Evolutionary conservation across 2,329 filamentous ascomycete species (phyloP).

Genomic region (Stenocarpella maydis): DNA sequence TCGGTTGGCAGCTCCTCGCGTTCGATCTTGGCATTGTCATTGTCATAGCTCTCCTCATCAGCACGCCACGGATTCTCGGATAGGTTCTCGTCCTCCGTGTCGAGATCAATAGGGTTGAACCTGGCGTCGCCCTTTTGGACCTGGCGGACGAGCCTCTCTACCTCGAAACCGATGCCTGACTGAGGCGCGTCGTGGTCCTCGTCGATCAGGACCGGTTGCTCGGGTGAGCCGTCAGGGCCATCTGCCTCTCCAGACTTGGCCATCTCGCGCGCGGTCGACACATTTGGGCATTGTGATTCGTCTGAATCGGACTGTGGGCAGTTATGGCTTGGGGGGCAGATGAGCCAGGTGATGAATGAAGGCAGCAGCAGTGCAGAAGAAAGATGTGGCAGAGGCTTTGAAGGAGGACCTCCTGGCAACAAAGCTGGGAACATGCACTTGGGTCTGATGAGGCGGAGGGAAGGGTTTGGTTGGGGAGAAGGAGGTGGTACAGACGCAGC

Average conservation of each 20-base stretch:
- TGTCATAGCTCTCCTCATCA: slow-evolving; percentile 32
- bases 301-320: background rate
- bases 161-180: slow-evolving; percentile 2
- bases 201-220: slow-evolving; percentile 6
- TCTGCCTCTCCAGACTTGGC: background rate
- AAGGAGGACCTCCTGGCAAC: background rate
- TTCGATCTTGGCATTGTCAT: slow-evolving; percentile 20
- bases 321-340: background rate
- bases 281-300: background rate
- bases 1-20: background rate
- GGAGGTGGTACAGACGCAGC: too few species aligned
- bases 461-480: background rate
- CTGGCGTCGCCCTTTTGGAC: background rate
- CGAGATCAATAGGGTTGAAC: slow-evolving; percentile 17
- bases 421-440: background rate
- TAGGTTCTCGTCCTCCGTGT: slow-evolving; percentile 26
- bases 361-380: background rate
- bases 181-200: background rate
- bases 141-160: slow-evolving; percentile 6
- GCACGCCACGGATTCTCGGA: slow-evolving; percentile 29
- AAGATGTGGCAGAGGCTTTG: background rate
- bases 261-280: background rate
- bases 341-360: background rate
- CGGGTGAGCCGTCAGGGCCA: background rate
- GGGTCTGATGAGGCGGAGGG: background rate